Conservation (phyloP, 2,329 filamentous ascomycete species). For the Xylariaceae sp. region DNA sequence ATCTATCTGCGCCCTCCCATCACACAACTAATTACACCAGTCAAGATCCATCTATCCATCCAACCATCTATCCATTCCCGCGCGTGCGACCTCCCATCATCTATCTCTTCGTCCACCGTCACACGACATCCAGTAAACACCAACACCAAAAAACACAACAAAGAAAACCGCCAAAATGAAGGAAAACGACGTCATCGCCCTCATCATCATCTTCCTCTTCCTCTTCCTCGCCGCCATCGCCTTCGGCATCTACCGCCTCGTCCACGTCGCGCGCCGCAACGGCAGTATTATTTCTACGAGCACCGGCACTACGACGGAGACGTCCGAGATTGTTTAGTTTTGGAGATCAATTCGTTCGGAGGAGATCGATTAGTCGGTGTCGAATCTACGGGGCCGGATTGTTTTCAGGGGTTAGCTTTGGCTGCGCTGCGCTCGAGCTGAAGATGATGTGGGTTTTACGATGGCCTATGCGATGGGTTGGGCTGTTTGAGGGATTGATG, state of each 20-base stretch:
- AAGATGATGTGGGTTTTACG: too few species aligned
- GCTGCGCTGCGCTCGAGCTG: too few species aligned
- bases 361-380: too few species aligned
- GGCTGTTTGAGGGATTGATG: too few species aligned
- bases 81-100: not conserved
- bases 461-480: too few species aligned
- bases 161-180: slow-evolving; percentile 45
- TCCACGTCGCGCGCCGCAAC: slow-evolving; percentile 44
- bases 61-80: not conserved
- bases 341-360: too few species aligned
- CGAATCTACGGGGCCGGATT: too few species aligned
- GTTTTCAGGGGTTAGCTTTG: too few species aligned
- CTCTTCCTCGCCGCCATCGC: slow-evolving; percentile 55
- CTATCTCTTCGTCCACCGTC: not conserved
- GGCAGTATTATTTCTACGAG: slow-evolving; percentile 26
- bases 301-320: slow-evolving; percentile 20
- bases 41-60: too few species aligned
- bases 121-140: not conserved
- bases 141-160: not conserved
- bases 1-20: too few species aligned
- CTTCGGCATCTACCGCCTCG: slow-evolving; percentile 59
- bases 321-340: slow-evolving; percentile 4
- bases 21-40: too few species aligned
- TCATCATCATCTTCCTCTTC: slow-evolving; percentile 64
- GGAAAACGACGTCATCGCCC: slow-evolving; percentile 62